phyloP scores from a whole-genome alignment of 1,139 yeast species.

The Oligophagozyma castellii region DNA sequence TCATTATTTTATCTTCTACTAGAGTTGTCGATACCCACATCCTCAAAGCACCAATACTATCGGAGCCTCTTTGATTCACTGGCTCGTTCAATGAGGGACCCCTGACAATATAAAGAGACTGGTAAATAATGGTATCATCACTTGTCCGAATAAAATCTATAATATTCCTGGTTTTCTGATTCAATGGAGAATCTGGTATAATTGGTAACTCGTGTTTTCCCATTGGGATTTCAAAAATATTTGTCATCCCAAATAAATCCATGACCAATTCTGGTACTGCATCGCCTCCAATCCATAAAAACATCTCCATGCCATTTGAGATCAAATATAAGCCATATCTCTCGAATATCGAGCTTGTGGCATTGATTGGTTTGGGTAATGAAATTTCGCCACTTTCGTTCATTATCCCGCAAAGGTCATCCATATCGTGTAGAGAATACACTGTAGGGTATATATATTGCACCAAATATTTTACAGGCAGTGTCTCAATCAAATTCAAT shows the following conservation, averaged over 20 bases:
- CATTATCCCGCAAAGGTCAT: constrained; percentile 85
- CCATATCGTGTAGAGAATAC: constrained; percentile 81
- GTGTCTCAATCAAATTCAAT: constrained; percentile 64
- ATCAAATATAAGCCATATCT: constrained; percentile 84
- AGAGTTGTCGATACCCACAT: constrained; percentile 86
- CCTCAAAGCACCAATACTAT: constrained; percentile 74
- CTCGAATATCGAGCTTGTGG: constrained; percentile 63
- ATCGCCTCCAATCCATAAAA: constrained; percentile 92
- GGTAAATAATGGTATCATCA: constrained; percentile 65
- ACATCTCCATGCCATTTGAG: constrained; percentile 80
- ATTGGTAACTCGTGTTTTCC: constrained; percentile 87
- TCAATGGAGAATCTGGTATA: constrained; percentile 65
- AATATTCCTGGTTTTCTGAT: constrained; percentile 70
- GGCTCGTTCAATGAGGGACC: constrained; percentile 77
- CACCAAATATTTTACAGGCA: constrained; percentile 71
- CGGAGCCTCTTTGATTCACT: constrained; percentile 43
- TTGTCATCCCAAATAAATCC: constrained; percentile 78
- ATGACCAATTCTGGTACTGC: constrained; percentile 80
- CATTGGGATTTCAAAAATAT: constrained; percentile 54
- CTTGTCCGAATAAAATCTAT: constrained; percentile 71
- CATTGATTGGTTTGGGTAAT: constrained; percentile 79
- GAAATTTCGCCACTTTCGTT: constrained; percentile 55
- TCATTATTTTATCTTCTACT: constrained; percentile 81
- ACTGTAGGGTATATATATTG: constrained; percentile 81
- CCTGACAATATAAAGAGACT: constrained; percentile 73